Base-by-base conservation (phyloP, 208 protist genomes). In the Trypanosoma boissoni region DNA sequence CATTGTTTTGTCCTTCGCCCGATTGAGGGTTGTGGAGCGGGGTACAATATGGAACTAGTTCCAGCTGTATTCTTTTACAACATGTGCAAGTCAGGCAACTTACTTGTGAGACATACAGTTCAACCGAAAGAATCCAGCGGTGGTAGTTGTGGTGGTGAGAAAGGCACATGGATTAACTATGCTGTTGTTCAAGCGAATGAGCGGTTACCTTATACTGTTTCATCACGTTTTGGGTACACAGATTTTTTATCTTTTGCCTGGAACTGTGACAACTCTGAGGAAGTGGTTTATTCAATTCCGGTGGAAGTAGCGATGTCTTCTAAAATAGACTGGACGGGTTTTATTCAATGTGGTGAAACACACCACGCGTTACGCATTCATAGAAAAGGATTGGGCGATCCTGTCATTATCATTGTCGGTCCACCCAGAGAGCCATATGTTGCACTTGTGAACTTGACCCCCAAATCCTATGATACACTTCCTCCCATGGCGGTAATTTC, bases 361-460 rank as follows among this genome's bases (percentile, higher is more conserved):
- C 58, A 67, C 26, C 65, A 68, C 44, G 31, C 37, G 12, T 54
- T 78, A 24, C 28, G 34, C 5, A 55, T 78, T 20, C 56, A 49
- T 18, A 84, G 82, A 65, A 57, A 54, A 28, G 52, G 64, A n/a
- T 43, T 72, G 34, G 83, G 60, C 28, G 76, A 83, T 39, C 39
- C 76, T n/a, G 76, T 71, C 32, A 60, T 65, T 44, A 64, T 88
- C 16, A 64, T 71, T n/a, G 68, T 88, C 10, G 58, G 76, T 52
- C 49, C 56, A 3, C 61, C 76, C 23, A 58, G 59, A 16, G 34
- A 49, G 34, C 67, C 80, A 20, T 58, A 67, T n/a, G 43, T 88
- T 28, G 75, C 54, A 45, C 56, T 88, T 4, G 74, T 88, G 29
- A 88, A 88, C 48, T 42, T 76, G 36, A 79, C 80, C 0, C 56